A percentile compares a stretch with the other conserved stretches of the same genome.
Evolutionary conservation across 139 green algal species (phyloP).

Genomic region (Chlorella vulgaris): DNA sequence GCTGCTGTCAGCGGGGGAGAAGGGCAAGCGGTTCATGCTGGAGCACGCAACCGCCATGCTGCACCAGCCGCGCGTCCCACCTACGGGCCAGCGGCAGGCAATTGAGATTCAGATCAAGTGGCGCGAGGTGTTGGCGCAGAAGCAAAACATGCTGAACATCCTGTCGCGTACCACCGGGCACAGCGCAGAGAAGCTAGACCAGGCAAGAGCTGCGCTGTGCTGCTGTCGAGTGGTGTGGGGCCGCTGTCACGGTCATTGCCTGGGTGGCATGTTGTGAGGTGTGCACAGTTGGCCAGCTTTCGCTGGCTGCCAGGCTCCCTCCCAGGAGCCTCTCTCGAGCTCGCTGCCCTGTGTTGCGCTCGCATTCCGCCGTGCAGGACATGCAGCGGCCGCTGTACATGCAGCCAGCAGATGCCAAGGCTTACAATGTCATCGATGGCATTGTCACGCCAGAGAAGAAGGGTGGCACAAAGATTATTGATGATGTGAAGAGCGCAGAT

Average conservation of each 20-base stretch:
- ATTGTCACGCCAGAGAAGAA: constrained; percentile 77
- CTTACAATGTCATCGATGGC: constrained; percentile 93
- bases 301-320: too few relatives aligned
- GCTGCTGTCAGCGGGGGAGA: constrained; percentile 79
- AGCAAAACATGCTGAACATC: constrained; percentile 87
- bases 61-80: constrained; percentile 94
- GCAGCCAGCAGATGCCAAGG: constrained; percentile 86
- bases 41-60: constrained; percentile 95
- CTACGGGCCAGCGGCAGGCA: constrained; percentile 89
- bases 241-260: too few relatives aligned
- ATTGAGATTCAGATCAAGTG: constrained; percentile 97
- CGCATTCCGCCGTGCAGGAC: constrained; percentile 60
- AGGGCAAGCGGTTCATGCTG: constrained; percentile 89
- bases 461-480: too few relatives aligned
- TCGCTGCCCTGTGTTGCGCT: not conserved
- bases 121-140: constrained; percentile 76
- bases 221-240: too few relatives aligned
- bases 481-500: constrained; percentile 60
- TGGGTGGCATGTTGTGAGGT: too few relatives aligned
- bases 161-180: constrained; percentile 88
- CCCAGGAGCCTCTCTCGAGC: too few relatives aligned
- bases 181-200: constrained; percentile 89
- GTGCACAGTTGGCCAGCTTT: too few relatives aligned
- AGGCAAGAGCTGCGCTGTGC: constrained; percentile 37
- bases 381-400: constrained; percentile 98